These are phyloP conservation scores for Citrus reticulata DNA, from an alignment of 345 rosid species.

Conservation along the genomic window DNA sequence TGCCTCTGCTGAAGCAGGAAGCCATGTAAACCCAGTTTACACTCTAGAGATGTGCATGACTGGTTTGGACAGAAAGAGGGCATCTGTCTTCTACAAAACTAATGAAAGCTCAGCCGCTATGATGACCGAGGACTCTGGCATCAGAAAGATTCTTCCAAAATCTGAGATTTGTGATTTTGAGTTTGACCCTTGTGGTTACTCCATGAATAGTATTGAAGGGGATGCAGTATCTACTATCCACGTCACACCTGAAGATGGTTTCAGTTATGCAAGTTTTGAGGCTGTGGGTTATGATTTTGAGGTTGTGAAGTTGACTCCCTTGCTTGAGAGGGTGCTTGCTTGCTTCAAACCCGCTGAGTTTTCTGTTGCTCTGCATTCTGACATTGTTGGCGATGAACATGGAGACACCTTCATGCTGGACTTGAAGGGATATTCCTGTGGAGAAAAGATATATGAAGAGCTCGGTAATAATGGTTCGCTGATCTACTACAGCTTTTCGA, in stretches of 20 bases:
- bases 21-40: slow-evolving; percentile 27
- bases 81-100: slow-evolving; percentile 67
- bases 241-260: slow-evolving; percentile 90
- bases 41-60: slow-evolving; percentile 98
- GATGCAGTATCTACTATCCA: slow-evolving; percentile 83
- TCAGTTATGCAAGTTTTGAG: slow-evolving; percentile 96
- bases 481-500: slow-evolving; percentile 40
- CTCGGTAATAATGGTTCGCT: slow-evolving; percentile 45
- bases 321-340: slow-evolving; percentile 69
- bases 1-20: slow-evolving; percentile 42
- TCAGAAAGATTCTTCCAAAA: slow-evolving; percentile 74
- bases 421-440: slow-evolving; percentile 44
- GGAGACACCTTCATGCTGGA: slow-evolving; percentile 32
- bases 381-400: slow-evolving; percentile 20
- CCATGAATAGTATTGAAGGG: slow-evolving; percentile 90
- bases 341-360: slow-evolving; percentile 78
- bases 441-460: slow-evolving; percentile 30
- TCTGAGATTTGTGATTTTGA: slow-evolving; percentile 93
- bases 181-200: slow-evolving; percentile 96
- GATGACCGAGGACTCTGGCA: slow-evolving; percentile 81
- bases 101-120: slow-evolving; percentile 39
- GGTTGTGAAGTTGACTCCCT: slow-evolving; percentile 29
- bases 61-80: slow-evolving; percentile 67
- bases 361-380: slow-evolving; percentile 67
- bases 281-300: slow-evolving; percentile 69